Evolutionary conservation across 176 grass and related monocot genomes (phyloP).

Genomic region (Oryza nivara): DNA sequence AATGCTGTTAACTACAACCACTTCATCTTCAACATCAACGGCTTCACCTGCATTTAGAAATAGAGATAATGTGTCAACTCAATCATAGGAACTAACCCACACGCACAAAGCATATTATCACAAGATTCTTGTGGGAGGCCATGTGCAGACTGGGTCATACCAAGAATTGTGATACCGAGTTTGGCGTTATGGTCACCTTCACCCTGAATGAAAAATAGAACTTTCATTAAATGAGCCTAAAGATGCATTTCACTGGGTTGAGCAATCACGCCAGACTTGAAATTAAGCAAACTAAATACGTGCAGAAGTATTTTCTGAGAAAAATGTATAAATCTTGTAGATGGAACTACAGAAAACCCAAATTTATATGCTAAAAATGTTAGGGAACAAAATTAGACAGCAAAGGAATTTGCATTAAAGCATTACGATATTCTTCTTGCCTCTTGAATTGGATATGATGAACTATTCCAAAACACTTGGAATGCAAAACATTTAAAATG

Average conservation of each 20-base stretch:
- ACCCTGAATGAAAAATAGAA: conserved; percentile 65
- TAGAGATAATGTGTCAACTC: conserved; percentile 29
- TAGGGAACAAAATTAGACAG: conserved; percentile 11
- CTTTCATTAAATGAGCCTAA: conserved; percentile 12
- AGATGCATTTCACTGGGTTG: neutral
- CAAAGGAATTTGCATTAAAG: conserved; percentile 10
- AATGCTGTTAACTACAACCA: conserved; percentile 86
- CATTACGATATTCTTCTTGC: neutral
- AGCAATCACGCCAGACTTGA: neutral
- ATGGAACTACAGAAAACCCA: conserved; percentile 20
- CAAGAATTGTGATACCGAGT: conserved; percentile 98
- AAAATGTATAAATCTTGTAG: conserved; percentile 17
- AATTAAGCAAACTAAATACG: neutral
- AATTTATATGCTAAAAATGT: neutral
- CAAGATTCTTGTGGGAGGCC: neutral
- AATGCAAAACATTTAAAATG: neutral
- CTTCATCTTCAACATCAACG: conserved; percentile 93
- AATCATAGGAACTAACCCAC: neutral
- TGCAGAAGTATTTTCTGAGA: neutral
- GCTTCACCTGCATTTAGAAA: conserved; percentile 74
- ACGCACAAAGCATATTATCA: neutral
- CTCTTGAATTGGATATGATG: conserved; percentile 9
- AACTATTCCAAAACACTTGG: neutral
- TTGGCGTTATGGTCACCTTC: conserved; percentile 89
- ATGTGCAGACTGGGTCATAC: conserved; percentile 50